Evolutionary conservation across 371 early-diverging fungal genomes (phyloP), one percentile per base, ranked within the genome.

Genomic region (Rhizomucor miehei): DNA sequence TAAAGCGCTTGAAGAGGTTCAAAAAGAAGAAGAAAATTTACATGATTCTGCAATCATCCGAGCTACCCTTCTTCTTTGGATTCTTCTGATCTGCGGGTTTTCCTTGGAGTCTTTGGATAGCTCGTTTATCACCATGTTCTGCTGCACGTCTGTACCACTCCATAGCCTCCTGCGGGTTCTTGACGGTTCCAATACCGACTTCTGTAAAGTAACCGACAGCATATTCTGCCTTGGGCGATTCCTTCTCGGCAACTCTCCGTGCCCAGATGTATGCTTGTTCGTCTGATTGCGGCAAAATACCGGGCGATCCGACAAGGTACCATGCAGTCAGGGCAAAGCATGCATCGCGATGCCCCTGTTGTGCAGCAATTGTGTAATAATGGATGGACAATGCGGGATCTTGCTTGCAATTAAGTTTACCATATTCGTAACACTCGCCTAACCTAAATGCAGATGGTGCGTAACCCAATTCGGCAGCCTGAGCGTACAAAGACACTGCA

Each of bases 191-290:
- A 56, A 92, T 89, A 21, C 92, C 92, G 43, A 87, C 80, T 61
- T 94, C 94, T 16, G 83, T 81, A 49, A 90, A 92, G 56, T 92
- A 91, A 19, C 90, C 94, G 34, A 94, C 85, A 14, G 92, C 91
- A 67, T 91, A 93, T 62, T 92, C 87, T 6, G 95, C 95, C 67
- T 92, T 93, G 11, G 92, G 82, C 23, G 90, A 57, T 10, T 88
- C 89, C 65, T 89, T 87, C 53, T 92, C 92, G 2, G 95, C 95
- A 1, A 93, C 91, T 38, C 88, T 79, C 51, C 78, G 80, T 8
- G 93, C 92, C 94, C 94, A 95, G 16, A 88, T 60, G 60, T 89
- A 95, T 10, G 95, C 93, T 66, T 92, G 91, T 29, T 80, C 81
- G 65, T 95, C 93, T n/a, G 83, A 86, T 63, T 90, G 92, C 19